Base-by-base conservation (phyloP, 257 asterid species). In the Plectranthus barbatus region DNA sequence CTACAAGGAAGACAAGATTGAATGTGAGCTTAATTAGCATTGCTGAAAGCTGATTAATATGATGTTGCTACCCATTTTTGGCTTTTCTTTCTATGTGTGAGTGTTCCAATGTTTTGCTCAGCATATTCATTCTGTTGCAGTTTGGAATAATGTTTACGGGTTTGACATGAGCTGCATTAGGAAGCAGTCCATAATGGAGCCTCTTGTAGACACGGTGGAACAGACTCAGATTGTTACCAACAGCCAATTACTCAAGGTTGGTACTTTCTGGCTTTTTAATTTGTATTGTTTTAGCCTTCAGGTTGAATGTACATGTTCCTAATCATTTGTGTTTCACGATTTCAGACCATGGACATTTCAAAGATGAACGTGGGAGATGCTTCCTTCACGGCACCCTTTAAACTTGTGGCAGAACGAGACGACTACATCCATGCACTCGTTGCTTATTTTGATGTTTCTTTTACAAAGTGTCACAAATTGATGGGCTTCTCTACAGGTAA, bases 121-220 rank as follows among this genome's bases (percentile, higher is more conserved):
- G 33, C 41, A 56, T 39, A 62, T 12, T 58, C 17, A 8, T 55
- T 26, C 48, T 74, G 60, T 53, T 71, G 67, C 94, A 90, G 97
- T 84, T 68, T 87, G 95, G 95, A 87, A 93, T 74, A 73, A 68
- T 74, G 96, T 90, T 1, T 93, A 87, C 37, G 99, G 99, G 62
- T 93, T 90, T 64, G 83, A 93, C 70, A 93, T 93, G 99, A 93
- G 95, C 82, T 93, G 99, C 82, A 87, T 93, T 31, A 79, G 97
- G 84, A 90, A 90, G 86, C 96, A 78, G 70, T 73, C 95, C 67
- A 85, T 93, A 61, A 39, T 70, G 70, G 99, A 93, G 69, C 99
- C 99, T 56, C 91, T 93, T 67, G 97, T 93, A 64, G 99, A 93
- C 82, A 85, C 81, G 4, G 99, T 93, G 11, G 95, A 93, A 49